A percentile compares a stretch with the other conserved stretches of the same genome.
phyloP scores from a whole-genome alignment of 257 asterid species.

The Verbascum thapsus region DNA sequence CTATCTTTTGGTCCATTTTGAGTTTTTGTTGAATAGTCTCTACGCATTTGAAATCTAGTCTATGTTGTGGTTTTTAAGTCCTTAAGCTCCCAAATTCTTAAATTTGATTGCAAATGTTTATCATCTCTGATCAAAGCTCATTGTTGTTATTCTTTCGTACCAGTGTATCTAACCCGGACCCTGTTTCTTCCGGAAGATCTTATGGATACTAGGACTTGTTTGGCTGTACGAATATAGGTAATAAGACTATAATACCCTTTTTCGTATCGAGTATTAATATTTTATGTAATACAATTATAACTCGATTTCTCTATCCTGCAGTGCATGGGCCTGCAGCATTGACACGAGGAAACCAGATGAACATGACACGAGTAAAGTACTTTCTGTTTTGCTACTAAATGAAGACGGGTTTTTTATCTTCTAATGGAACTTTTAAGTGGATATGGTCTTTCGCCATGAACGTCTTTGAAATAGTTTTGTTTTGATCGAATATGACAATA shows the following conservation, averaged over 20 bases:
- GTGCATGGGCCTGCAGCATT: constrained; percentile 35
- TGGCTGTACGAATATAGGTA: constrained; percentile 17
- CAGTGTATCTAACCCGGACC: constrained; percentile 39
- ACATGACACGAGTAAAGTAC: constrained; percentile 32
- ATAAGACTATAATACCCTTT: not conserved
- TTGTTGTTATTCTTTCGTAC: constrained; percentile 21
- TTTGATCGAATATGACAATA: constrained; percentile 19
- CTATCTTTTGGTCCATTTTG: no score
- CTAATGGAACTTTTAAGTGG: constrained; percentile 28
- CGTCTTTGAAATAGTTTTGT: constrained; percentile 21
- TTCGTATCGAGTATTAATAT: not conserved
- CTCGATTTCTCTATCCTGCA: constrained; percentile 2
- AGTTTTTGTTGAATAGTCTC: no score
- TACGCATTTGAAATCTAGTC: no score
- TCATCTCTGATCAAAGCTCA: not conserved
- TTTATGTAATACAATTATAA: not conserved
- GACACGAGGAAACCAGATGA: constrained; percentile 43
- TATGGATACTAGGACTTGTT: constrained; percentile 34
- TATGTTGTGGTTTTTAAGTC: not conserved
- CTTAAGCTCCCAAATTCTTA: not conserved
- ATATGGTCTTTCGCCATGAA: constrained; percentile 21
- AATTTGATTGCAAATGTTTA: not conserved
- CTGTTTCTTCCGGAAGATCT: constrained; percentile 38
- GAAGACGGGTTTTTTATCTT: constrained; percentile 25
- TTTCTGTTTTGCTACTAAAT: constrained; percentile 28